Evolutionary conservation across 2,329 filamentous ascomycete species (phyloP).

Genomic region (Alternaria ventricosa): DNA sequence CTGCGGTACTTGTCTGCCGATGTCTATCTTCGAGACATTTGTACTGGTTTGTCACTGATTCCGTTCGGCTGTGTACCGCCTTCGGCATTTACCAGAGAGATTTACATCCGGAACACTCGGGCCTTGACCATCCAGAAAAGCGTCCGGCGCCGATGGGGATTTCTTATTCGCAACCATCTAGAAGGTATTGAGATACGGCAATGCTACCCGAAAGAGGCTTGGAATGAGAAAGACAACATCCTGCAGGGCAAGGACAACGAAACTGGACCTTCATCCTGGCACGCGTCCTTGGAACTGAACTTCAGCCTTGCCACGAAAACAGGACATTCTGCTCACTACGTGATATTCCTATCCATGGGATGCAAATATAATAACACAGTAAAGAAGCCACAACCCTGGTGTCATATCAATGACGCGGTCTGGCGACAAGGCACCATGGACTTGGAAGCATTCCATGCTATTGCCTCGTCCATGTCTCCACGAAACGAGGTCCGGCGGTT

Average conservation of each 20-base stretch:
- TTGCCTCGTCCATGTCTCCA: neutral
- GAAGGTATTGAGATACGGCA: neutral
- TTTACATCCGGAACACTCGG: slow-evolving; percentile 20
- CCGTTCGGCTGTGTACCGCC: neutral
- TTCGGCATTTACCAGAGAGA: neutral
- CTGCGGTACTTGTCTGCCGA: neutral
- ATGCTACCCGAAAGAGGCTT: slow-evolving; percentile 4
- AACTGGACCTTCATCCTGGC: neutral
- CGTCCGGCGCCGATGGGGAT: slow-evolving; percentile 11
- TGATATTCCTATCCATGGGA: slow-evolving; percentile 8
- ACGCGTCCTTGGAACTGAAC: neutral
- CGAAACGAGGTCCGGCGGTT: neutral
- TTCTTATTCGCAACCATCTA: slow-evolving; percentile 14
- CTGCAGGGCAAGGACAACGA: slow-evolving; percentile 7
- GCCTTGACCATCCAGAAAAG: slow-evolving; percentile 5
- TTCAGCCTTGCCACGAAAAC: neutral
- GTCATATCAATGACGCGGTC: slow-evolving; percentile 6
- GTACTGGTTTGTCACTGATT: slow-evolving; percentile 8
- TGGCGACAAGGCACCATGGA: neutral
- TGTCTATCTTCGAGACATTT: slow-evolving; percentile 12
- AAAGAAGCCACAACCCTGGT: slow-evolving; percentile 12
- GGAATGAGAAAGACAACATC: slow-evolving; percentile 14
- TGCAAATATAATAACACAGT: neutral
- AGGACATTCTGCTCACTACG: neutral
- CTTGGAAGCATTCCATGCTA: neutral